Base-by-base conservation (phyloP, 2,329 filamentous ascomycete genomes). In the Cytospora paraplurivora region DNA sequence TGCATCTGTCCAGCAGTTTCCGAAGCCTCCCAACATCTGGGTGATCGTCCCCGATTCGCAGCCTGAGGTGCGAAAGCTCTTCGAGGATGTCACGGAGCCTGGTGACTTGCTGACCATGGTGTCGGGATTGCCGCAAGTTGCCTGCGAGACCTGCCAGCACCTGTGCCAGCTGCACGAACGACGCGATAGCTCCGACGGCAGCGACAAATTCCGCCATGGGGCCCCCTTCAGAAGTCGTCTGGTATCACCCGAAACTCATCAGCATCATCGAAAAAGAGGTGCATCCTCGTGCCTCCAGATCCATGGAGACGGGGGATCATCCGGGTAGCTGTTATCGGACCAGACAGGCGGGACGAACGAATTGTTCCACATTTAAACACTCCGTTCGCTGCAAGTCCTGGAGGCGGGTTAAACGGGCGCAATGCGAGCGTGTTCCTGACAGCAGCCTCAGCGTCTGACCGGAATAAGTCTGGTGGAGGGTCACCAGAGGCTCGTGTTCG, bases 1-100 rank as follows among this genome's bases (percentile, higher is more conserved):
- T 60, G 57, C 57, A 60, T 49, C 53, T 60, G 4, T 53, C 57
- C 27, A 60, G 35, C 49, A 60, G 50, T 15, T 37, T 27, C 57
- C 52, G 37, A 21, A 60, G 37, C 49, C 37, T 60, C 27, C 44
- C 57, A 10, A 60, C 57, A 10, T 60, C 57, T n/a, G 50, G 50
- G 19, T 60, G 13, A 1, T 54, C 37, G 11, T 60, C 21, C 3
- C 50, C 57, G 27, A 60, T 60, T 3, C 50, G 57, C 17, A 60
- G 33, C 37, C 49, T 60, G 35, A 54, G 35, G 17, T 60, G 57
- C 21, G 57, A 60, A 38, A 60, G 57, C 11, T 53, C 57, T 7
- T 60, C 49, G 11, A 60, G 57, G 12, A 60, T 54, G 1, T 60
- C 57, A 8, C 50, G 57, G n/a, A 60, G 57, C 35, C 57, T 53